Conservation (phyloP, 2,329 filamentous ascomycete genomes). For the Fusarium fracticaudum region DNA sequence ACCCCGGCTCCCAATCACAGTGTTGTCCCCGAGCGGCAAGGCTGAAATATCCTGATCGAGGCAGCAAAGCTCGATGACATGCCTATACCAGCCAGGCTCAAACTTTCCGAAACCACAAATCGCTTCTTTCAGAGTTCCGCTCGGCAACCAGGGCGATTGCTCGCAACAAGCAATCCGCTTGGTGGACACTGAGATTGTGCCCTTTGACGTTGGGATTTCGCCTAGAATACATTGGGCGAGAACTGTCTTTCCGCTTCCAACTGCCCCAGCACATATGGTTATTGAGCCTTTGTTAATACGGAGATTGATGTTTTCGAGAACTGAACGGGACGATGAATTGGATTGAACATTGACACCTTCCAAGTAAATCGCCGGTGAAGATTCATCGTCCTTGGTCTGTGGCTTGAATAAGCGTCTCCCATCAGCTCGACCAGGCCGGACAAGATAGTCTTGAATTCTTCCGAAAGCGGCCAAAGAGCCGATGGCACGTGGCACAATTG, state of each 20-base stretch:
- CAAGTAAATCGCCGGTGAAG: background rate
- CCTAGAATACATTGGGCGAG: background rate
- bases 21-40: background rate
- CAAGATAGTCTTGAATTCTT: background rate
- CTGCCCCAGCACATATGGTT: background rate
- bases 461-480: background rate
- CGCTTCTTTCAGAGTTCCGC: background rate
- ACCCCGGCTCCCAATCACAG: background rate
- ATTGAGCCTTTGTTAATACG: background rate
- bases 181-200: background rate
- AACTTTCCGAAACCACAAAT: background rate
- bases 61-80: background rate
- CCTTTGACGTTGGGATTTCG: background rate
- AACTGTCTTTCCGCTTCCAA: background rate
- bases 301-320: background rate
- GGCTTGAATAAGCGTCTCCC: background rate
- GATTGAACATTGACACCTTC: background rate
- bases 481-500: background rate
- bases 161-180: background rate
- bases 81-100: background rate
- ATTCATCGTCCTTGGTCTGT: rapidly evolving
- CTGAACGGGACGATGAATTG: rapidly evolving
- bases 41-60: background rate
- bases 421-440: background rate
- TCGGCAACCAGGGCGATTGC: background rate